Conservation (phyloP, 305 asterid genomes). For the Solanum hybrid region DNA sequence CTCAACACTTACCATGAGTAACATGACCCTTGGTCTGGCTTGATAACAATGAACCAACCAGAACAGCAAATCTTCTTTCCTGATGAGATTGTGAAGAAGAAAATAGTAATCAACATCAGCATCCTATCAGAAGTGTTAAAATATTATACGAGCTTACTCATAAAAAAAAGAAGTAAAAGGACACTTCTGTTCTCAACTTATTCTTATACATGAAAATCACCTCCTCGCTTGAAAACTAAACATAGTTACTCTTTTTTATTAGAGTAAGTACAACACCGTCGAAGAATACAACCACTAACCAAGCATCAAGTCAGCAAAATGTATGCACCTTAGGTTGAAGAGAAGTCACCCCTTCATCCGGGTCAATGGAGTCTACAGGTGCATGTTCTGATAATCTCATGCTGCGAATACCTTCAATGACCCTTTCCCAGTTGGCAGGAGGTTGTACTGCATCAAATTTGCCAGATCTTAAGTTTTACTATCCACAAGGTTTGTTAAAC, state of each 20-base stretch:
- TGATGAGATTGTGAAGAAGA: slow-evolving; percentile 18
- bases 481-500: background rate
- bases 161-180: background rate
- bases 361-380: slow-evolving; percentile 94
- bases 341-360: slow-evolving; percentile 80
- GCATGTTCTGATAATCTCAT: slow-evolving; percentile 93
- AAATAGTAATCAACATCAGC: background rate
- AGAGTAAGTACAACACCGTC: background rate
- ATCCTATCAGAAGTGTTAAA: background rate
- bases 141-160: background rate
- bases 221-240: background rate
- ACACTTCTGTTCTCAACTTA: background rate
- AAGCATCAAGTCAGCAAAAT: background rate
- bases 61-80: slow-evolving; percentile 92
- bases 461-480: background rate
- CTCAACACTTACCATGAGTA: slow-evolving; percentile 67
- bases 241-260: too few species aligned
- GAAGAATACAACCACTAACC: background rate
- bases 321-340: slow-evolving; percentile 79
- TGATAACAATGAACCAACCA: slow-evolving; percentile 77
- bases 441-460: slow-evolving; percentile 27
- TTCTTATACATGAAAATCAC: background rate
- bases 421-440: slow-evolving; percentile 76
- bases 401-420: slow-evolving; percentile 62
- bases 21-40: slow-evolving; percentile 97